Evolutionary conservation across 2,329 filamentous ascomycete species (phyloP).

Genomic region (Microdochium trichocladiopsis): DNA sequence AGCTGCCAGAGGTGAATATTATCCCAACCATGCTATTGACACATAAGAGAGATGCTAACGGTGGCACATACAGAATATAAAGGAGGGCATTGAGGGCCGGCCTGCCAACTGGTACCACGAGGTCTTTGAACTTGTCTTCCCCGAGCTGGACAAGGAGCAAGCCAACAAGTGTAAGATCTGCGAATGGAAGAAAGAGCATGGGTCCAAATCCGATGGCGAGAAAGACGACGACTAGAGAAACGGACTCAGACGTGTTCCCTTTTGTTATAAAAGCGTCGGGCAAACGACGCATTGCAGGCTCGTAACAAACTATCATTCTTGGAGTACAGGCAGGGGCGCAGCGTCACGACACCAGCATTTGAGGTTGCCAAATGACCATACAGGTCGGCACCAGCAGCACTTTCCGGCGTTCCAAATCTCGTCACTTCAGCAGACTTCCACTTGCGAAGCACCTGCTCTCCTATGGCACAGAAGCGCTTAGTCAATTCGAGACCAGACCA

Average conservation of each 20-base stretch:
- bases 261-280: not conserved
- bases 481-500: no score
- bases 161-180: conserved; percentile 68
- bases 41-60: conserved; percentile 10
- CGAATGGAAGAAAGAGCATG: conserved; percentile 43
- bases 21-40: not conserved
- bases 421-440: no score
- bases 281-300: not conserved
- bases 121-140: conserved; percentile 88
- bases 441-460: no score
- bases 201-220: conserved; percentile 29
- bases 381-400: not conserved
- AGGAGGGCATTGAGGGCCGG: conserved; percentile 86
- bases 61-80: conserved; percentile 71
- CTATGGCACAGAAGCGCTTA: no score
- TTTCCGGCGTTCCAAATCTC: not conserved
- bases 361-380: not conserved
- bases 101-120: conserved; percentile 91
- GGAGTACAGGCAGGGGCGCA: not conserved
- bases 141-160: conserved; percentile 63
- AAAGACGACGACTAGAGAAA: conserved; percentile 24
- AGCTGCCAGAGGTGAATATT: conserved; percentile 81
- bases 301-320: not conserved
- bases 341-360: not conserved
- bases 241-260: not conserved